A percentile compares a stretch with the other conserved stretches of the same genome.
These are phyloP conservation scores for Aspergillus spinulosporus DNA, from an alignment of 2,329 filamentous ascomycete species.

Conservation along the genomic window DNA sequence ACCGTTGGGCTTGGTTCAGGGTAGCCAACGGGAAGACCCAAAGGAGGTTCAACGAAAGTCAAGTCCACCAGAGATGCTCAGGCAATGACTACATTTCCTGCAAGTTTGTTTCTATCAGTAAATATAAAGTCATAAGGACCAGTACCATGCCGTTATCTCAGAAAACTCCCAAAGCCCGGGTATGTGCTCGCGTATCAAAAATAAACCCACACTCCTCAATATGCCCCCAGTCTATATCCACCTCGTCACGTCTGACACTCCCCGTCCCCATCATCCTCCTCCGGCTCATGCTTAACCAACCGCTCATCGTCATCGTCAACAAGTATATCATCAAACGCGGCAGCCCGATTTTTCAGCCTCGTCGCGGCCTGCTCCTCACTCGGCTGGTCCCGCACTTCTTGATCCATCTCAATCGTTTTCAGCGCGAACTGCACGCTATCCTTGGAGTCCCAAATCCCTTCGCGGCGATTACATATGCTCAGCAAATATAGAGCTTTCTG, in stretches of 20 bases:
- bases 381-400: not conserved
- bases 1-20: too few relatives aligned
- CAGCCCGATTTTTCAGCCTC: slow-evolving; percentile 6
- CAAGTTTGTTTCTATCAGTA: too few relatives aligned
- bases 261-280: not conserved
- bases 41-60: too few relatives aligned
- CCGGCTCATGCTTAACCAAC: not conserved
- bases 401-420: slow-evolving; percentile 2
- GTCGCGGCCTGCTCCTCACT: not conserved
- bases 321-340: slow-evolving; percentile 8
- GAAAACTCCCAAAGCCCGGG: too few relatives aligned
- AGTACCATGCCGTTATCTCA: too few relatives aligned
- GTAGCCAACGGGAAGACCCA: too few relatives aligned
- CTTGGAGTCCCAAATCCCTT: slow-evolving; percentile 17
- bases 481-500: slow-evolving; percentile 12
- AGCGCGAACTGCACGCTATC: slow-evolving; percentile 5
- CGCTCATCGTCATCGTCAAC: slow-evolving; percentile 5
- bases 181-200: too few relatives aligned
- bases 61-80: too few relatives aligned
- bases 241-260: not conserved
- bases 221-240: too few relatives aligned
- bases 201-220: too few relatives aligned
- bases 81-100: too few relatives aligned
- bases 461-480: slow-evolving; percentile 13
- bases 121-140: too few relatives aligned